Conservation (phyloP, 1,139 yeast genomes). For the Kodamaea plutei region DNA sequence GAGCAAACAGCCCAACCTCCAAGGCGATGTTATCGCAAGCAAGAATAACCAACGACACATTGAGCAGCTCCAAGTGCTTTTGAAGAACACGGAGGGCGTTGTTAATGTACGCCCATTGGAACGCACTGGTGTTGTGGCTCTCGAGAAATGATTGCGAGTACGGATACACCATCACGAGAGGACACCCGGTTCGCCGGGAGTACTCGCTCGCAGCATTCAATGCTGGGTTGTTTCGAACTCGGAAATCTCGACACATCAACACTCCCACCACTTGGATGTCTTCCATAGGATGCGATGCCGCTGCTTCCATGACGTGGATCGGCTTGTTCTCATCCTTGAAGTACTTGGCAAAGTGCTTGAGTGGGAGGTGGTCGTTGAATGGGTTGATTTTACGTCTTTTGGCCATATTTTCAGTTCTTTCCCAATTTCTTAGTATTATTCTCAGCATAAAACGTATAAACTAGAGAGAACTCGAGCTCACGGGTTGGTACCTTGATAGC, state of each 20-base stretch:
- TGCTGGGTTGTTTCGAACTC: conserved; percentile 12
- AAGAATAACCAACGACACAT: conserved; percentile 40
- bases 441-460: too few relatives aligned
- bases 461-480: too few relatives aligned
- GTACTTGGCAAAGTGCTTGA: conserved; percentile 16
- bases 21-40: conserved; percentile 18
- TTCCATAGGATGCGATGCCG: neutral
- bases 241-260: conserved; percentile 11
- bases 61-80: conserved; percentile 22
- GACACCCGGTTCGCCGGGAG: conserved; percentile 6
- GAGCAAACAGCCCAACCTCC: conserved; percentile 21
- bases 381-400: too few relatives aligned
- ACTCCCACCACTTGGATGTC: conserved; percentile 3
- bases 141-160: conserved; percentile 36
- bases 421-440: too few relatives aligned
- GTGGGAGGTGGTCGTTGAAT: too few relatives aligned
- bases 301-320: conserved; percentile 9
- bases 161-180: conserved; percentile 13
- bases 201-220: conserved; percentile 8
- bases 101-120: conserved; percentile 36
- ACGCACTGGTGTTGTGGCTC: conserved; percentile 40
- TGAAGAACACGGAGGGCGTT: conserved; percentile 29
- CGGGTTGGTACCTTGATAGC: too few relatives aligned
- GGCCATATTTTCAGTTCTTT: too few relatives aligned
- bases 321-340: conserved; percentile 25